Percentiles rank a stretch among this genome's conserved stretches.
These are phyloP conservation scores for Eragrostis tef DNA, from an alignment of 202 grass and related monocot species.

Conservation along the genomic window DNA sequence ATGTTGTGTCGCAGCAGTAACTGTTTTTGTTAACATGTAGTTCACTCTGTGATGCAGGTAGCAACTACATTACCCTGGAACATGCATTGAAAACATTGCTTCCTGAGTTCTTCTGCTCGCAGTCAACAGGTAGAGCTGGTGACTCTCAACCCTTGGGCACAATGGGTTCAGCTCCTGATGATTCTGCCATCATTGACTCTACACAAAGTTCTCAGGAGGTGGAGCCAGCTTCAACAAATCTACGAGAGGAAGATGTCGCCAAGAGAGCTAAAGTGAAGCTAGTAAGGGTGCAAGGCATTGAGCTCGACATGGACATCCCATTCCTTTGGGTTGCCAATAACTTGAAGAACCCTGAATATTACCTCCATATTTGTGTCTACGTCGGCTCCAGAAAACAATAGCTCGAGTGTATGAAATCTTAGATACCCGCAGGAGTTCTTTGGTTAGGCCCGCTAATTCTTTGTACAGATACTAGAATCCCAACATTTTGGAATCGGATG, in stretches of 20 bases:
- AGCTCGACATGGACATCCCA: slow-evolving; percentile 72
- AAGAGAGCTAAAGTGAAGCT: slow-evolving; percentile 56
- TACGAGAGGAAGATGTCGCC: neutral
- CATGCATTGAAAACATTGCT: slow-evolving; percentile 67
- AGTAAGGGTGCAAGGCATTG: slow-evolving; percentile 87
- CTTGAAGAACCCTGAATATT: slow-evolving; percentile 84
- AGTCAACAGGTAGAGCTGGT: neutral
- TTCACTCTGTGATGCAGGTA: slow-evolving; percentile 37
- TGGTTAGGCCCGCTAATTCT: slow-evolving; percentile 33
- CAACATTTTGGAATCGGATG: neutral
- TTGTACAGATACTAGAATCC: slow-evolving; percentile 40
- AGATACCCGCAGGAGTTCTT: slow-evolving; percentile 46
- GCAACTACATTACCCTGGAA: slow-evolving; percentile 67
- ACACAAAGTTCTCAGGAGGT: slow-evolving; percentile 23
- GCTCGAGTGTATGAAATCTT: slow-evolving; percentile 30
- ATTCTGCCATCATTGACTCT: slow-evolving; percentile 33
- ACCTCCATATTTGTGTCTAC: slow-evolving; percentile 80
- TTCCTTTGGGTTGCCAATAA: slow-evolving; percentile 93
- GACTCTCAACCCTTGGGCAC: slow-evolving; percentile 30
- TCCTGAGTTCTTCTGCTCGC: slow-evolving; percentile 64
- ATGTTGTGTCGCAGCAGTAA: neutral
- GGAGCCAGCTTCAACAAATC: neutral
- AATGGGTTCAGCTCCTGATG: slow-evolving; percentile 27
- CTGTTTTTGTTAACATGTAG: slow-evolving; percentile 3
- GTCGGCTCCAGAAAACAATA: slow-evolving; percentile 43